Conservation (phyloP, 2,329 filamentous ascomycete species). For the Colletotrichum chlorophyti region DNA sequence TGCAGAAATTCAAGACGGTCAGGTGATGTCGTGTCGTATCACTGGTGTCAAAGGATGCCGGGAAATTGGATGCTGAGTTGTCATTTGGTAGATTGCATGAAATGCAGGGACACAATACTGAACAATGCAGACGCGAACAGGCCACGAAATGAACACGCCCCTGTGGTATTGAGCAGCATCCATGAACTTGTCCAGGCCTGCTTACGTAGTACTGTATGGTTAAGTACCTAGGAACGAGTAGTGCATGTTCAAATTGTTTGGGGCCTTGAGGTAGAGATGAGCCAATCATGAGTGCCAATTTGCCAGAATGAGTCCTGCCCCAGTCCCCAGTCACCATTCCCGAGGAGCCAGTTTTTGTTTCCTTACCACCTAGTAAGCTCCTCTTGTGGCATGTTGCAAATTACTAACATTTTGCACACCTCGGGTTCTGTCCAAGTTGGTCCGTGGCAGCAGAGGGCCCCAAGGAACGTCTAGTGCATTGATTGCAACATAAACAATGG, state of each 20-base stretch:
- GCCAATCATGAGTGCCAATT: slow-evolving; percentile 3
- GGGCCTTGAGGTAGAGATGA: too few relatives aligned
- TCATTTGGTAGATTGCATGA: background rate
- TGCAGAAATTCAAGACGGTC: too few relatives aligned
- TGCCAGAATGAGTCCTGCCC: too few relatives aligned
- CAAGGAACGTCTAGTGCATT: too few relatives aligned
- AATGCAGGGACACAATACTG: background rate
- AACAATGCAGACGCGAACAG: background rate
- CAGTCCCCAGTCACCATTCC: too few relatives aligned
- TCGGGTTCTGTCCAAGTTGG: background rate
- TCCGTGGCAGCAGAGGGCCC: background rate
- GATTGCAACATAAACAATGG: slow-evolving; percentile 3
- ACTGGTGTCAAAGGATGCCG: background rate
- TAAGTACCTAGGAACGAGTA: too few relatives aligned
- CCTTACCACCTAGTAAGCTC: too few relatives aligned
- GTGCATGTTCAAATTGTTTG: too few relatives aligned
- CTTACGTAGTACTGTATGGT: too few relatives aligned
- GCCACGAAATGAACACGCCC: background rate
- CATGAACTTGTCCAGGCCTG: too few relatives aligned
- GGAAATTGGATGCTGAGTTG: slow-evolving; percentile 9
- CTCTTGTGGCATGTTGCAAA: too few relatives aligned
- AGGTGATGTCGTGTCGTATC: too few relatives aligned
- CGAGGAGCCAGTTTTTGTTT: slow-evolving; percentile 3
- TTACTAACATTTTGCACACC: background rate
- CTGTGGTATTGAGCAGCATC: background rate